These are phyloP conservation scores for Psilocybe azurescens DNA, from an alignment of 768 basidiomycete genomes.

Conservation along the genomic window DNA sequence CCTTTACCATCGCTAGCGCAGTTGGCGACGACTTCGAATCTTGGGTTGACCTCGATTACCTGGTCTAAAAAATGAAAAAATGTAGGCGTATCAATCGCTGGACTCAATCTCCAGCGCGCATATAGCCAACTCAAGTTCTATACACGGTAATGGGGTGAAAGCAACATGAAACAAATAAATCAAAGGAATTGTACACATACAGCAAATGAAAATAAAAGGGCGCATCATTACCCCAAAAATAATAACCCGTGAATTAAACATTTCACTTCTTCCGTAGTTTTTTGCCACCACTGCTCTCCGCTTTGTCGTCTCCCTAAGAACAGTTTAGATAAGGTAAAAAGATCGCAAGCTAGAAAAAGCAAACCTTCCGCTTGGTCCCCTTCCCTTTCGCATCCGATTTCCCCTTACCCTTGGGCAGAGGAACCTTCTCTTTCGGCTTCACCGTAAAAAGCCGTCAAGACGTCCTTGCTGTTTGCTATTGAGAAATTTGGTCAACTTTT, in stretches of 20 bases:
- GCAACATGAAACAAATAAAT: background rate
- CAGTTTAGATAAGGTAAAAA: constrained; percentile 7
- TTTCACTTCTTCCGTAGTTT: constrained; percentile 47
- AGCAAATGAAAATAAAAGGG: constrained; percentile 6
- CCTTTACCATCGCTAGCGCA: constrained; percentile 44
- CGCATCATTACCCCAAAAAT: background rate
- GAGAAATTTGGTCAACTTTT: constrained; percentile 88
- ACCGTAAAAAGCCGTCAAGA: constrained; percentile 94
- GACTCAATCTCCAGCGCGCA: background rate
- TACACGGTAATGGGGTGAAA: constrained; percentile 5
- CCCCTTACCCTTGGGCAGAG: constrained; percentile 29
- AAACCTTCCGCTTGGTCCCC: constrained; percentile 61
- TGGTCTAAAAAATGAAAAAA: constrained; percentile 10
- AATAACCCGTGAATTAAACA: background rate
- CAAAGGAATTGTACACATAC: constrained; percentile 10
- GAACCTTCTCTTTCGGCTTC: constrained; percentile 59
- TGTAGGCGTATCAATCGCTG: background rate
- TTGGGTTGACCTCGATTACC: constrained; percentile 35
- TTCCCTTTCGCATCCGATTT: constrained; percentile 32
- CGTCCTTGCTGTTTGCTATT: constrained; percentile 95
- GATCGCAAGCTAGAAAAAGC: constrained; percentile 10
- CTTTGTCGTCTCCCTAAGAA: constrained; percentile 45
- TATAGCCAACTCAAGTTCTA: background rate
- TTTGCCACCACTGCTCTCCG: constrained; percentile 40
- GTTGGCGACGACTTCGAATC: constrained; percentile 46